phyloP scores from a whole-genome alignment of 805 yeast species.

The Monosporozyma yasuniensis region DNA sequence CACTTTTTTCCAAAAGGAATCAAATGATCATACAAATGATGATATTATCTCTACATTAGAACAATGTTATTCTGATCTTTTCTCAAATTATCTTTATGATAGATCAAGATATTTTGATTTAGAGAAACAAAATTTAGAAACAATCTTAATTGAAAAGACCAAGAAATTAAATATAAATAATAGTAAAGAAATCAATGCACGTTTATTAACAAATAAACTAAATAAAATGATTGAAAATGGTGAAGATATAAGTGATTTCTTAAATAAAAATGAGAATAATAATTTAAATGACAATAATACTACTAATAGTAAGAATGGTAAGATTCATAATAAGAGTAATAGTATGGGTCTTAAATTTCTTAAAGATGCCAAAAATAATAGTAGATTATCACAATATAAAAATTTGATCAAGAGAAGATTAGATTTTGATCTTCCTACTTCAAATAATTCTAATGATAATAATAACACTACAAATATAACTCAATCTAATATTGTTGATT shows the following conservation, averaged over 20 bases:
- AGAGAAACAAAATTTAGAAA: conserved; percentile 61
- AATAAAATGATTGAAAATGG: conserved; percentile 19
- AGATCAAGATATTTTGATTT: conserved; percentile 53
- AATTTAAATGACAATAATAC: not conserved
- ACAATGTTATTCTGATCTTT: conserved; percentile 62
- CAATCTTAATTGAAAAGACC: conserved; percentile 27
- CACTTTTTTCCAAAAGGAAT: conserved; percentile 40
- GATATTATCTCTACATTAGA: conserved; percentile 43
- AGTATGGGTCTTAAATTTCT: not conserved
- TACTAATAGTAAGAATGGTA: not conserved
- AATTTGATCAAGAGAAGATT: conserved; percentile 47
- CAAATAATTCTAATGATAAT: not conserved
- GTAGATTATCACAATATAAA: conserved; percentile 44
- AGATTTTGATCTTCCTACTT: conserved; percentile 20
- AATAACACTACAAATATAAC: not conserved
- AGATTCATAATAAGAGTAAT: not conserved
- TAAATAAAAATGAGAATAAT: not conserved
- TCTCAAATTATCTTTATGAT: conserved; percentile 58
- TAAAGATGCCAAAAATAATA: conserved; percentile 9
- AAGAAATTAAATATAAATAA: conserved; percentile 26
- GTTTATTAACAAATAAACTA: conserved; percentile 25
- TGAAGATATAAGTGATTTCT: conserved; percentile 2
- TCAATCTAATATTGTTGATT: not conserved
- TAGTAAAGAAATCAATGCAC: conserved; percentile 26
- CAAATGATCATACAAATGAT: conserved; percentile 30